Conservation (phyloP, 768 basidiomycete species). For the Grammothele lineata region DNA sequence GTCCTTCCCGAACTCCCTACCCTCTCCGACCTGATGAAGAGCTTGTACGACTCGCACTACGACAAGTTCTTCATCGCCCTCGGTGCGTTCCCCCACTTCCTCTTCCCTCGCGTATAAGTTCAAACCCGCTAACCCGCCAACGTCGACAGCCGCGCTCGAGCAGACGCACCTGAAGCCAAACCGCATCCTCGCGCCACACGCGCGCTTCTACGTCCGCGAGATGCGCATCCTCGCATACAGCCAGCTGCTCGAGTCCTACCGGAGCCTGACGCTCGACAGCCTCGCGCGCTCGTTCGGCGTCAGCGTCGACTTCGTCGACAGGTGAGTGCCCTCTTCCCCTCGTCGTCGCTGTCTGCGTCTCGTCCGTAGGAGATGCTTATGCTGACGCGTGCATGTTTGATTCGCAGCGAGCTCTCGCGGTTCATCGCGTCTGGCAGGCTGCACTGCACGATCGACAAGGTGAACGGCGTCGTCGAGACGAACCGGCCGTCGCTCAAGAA, state of each 20-base stretch:
- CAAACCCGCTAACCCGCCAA: slow-evolving; percentile 1
- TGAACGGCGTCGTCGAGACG: slow-evolving; percentile 91
- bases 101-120: not conserved
- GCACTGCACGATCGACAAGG: slow-evolving; percentile 89
- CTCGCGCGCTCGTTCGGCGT: slow-evolving; percentile 88
- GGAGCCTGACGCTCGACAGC: slow-evolving; percentile 84
- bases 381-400: not conserved
- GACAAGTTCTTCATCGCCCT: slow-evolving; percentile 91
- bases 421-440: slow-evolving; percentile 89
- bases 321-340: slow-evolving; percentile 40
- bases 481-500: slow-evolving; percentile 74
- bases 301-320: slow-evolving; percentile 81
- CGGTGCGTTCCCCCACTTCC: slow-evolving; percentile 39
- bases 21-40: slow-evolving; percentile 80
- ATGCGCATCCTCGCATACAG: slow-evolving; percentile 93
- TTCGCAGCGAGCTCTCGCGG: slow-evolving; percentile 79
- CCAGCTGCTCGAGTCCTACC: slow-evolving; percentile 90
- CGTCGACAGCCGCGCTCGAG: slow-evolving; percentile 80
- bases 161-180: slow-evolving; percentile 85
- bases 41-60: slow-evolving; percentile 90
- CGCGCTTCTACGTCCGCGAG: slow-evolving; percentile 88
- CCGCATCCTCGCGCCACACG: slow-evolving; percentile 79
- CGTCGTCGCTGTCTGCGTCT: not conserved
- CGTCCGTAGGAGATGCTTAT: not conserved
- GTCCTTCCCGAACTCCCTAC: slow-evolving; percentile 79